Evolutionary conservation across 148 eudicot species (phyloP), one percentile per base, ranked within the genome.

Genomic region (Amaranthus hypochondriacus): DNA sequence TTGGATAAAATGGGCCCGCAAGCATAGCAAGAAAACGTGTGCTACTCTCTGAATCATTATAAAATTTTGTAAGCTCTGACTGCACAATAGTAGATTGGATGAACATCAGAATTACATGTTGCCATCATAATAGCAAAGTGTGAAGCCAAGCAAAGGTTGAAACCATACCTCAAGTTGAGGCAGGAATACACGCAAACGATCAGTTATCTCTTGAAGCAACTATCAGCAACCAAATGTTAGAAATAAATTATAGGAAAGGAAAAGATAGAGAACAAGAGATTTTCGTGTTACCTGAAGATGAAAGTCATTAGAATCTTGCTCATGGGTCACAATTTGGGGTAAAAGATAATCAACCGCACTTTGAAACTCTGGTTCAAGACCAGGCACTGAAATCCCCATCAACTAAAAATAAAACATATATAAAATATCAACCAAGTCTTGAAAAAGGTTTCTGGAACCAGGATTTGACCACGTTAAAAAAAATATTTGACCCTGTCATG

Each of bases 121-220:
- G 9, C 53, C 21, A 52, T 5, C 59, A 54, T 43, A 9, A 56
- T 50, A 56, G 59, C 12, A 73, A 73, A 48, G 18, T 7, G 47
- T 73, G 76, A 62, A 49, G 63, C 73, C 46, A 39, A 57, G 47
- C n/a, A 65, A 56, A 63, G 48, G 28, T 9, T 48, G 55, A 69
- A 76, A 58, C 12, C 48, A 66, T 84, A 91, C 96, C 93, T 91
- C 96, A 73, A 91, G 86, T 70, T 91, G 93, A 72, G 96, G 91
- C 83, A 91, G 87, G 79, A 86, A 89, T 56, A 65, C 65, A 59
- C 78, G 88, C 81, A 89, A 77, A 65, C 93, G 84, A 52, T 75
- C 86, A 55, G 93, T 87, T 76, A 91, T 73, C 69, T 91, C 93
- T 91, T 91, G 91, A 74, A 91, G 96, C 88, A 91, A 82, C 96